Percentiles rank a stretch among this genome's conserved stretches.
These are phyloP conservation scores for Chalaropsis thielavioides DNA, from an alignment of 2,329 filamentous ascomycete genomes.

Conservation along the genomic window DNA sequence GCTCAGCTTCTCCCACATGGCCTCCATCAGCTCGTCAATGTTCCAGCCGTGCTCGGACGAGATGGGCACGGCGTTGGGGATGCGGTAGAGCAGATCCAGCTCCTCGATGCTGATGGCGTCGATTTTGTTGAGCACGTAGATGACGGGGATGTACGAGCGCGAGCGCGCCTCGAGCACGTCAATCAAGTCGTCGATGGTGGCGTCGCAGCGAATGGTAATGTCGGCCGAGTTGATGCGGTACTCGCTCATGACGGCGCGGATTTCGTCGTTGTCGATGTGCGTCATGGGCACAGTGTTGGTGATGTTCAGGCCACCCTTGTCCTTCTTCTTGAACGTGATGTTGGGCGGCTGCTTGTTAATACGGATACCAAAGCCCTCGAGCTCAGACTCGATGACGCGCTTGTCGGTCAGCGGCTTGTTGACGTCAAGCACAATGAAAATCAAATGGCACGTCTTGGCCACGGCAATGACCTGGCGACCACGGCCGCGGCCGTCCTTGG, in stretches of 20 bases:
- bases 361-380: conserved; percentile 93
- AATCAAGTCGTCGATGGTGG: conserved; percentile 92
- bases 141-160: conserved; percentile 93
- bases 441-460: conserved; percentile 95
- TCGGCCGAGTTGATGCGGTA: conserved; percentile 95
- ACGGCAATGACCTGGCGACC: conserved; percentile 98
- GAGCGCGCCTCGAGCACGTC: conserved; percentile 90
- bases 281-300: conserved; percentile 86
- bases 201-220: conserved; percentile 94
- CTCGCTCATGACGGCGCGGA: conserved; percentile 94
- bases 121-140: conserved; percentile 98
- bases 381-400: conserved; percentile 80
- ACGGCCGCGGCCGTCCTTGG: conserved; percentile 94
- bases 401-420: conserved; percentile 98
- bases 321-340: conserved; percentile 99
- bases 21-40: conserved; percentile 86
- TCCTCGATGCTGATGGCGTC: conserved; percentile 97
- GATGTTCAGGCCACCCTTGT: conserved; percentile 92
- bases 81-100: conserved; percentile 86
- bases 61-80: conserved; percentile 92
- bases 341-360: conserved; percentile 97
- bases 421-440: conserved; percentile 96
- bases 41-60: conserved; percentile 98
- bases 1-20: conserved; percentile 96
- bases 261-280: conserved; percentile 90